These are phyloP conservation scores for Dothiorella sarmentorum DNA, from an alignment of 2,329 filamentous ascomycete genomes.

Conservation along the genomic window DNA sequence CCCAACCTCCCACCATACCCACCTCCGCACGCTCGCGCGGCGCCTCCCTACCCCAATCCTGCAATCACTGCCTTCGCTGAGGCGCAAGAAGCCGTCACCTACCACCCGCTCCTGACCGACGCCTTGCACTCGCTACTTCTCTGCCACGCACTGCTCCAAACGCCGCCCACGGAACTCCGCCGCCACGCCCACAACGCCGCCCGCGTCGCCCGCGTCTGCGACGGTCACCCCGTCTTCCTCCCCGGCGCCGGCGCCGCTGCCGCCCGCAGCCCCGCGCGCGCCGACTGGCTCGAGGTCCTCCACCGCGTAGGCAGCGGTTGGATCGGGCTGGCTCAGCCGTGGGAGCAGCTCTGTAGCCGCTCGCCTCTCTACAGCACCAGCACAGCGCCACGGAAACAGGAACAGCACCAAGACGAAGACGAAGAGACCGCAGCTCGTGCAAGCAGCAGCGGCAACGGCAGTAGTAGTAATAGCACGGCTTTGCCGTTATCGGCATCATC, in stretches of 20 bases:
- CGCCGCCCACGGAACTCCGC: constrained; percentile 70
- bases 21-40: constrained; percentile 30
- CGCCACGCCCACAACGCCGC: constrained; percentile 81
- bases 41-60: constrained; percentile 17
- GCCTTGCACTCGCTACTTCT: constrained; percentile 75
- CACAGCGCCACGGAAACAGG: constrained; percentile 37
- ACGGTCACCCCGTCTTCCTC: constrained; percentile 79
- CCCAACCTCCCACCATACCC: constrained; percentile 67
- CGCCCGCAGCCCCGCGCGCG: constrained; percentile 65
- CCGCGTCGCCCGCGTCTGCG: constrained; percentile 67
- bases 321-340: constrained; percentile 61
- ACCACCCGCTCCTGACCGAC: constrained; percentile 76
- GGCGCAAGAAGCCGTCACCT: constrained; percentile 66
- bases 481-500: too few relatives aligned
- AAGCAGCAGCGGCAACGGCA: constrained; percentile 9
- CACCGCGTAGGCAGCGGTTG: constrained; percentile 56
- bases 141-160: constrained; percentile 75
- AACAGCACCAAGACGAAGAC: constrained; percentile 55
- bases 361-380: constrained; percentile 31
- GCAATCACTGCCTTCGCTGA: not conserved
- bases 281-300: constrained; percentile 77
- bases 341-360: constrained; percentile 67
- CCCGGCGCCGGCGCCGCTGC: constrained; percentile 67
- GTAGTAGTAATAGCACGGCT: too few relatives aligned
- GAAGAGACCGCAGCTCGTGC: constrained; percentile 39